Evolutionary conservation across 1,284 basidiomycete genomes (phyloP).

Genomic region (Wolfiporia cocos): DNA sequence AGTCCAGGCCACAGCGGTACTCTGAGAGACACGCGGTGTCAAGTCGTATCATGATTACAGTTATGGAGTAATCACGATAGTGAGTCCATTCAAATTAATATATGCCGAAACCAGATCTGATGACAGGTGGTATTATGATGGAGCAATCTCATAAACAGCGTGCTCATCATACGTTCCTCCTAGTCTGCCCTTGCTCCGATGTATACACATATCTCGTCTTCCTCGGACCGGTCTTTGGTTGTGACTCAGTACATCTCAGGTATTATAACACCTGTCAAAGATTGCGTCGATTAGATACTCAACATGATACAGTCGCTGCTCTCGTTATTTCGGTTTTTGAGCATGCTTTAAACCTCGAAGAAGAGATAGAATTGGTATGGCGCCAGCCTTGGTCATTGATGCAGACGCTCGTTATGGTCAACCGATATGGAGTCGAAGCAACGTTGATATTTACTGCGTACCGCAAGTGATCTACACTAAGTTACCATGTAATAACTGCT

Average conservation of each 20-base stretch:
- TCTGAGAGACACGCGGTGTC: too few relatives aligned
- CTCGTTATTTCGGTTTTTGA: background rate
- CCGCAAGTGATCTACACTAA: background rate
- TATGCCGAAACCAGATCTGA: too few relatives aligned
- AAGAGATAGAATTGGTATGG: constrained; percentile 2
- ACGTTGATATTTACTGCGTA: constrained; percentile 1
- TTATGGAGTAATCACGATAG: too few relatives aligned
- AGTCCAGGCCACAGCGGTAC: too few relatives aligned
- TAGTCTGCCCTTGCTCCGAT: too few relatives aligned
- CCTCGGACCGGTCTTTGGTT: too few relatives aligned
- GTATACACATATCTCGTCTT: too few relatives aligned
- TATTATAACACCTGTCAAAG: background rate
- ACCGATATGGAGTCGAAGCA: constrained; percentile 1
- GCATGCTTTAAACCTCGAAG: background rate
- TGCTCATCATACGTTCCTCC: too few relatives aligned
- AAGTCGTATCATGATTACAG: too few relatives aligned
- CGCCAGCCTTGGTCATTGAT: background rate
- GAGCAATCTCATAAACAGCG: too few relatives aligned
- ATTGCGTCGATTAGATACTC: background rate
- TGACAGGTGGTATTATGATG: too few relatives aligned
- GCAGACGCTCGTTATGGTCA: background rate
- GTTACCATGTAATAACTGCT: background rate
- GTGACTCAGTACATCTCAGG: background rate
- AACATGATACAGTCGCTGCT: background rate
- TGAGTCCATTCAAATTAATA: too few relatives aligned